Evolutionary conservation across 371 early-diverging fungal species (phyloP), one percentile per base, ranked within the genome.

Genomic region (Apophysomyces trapeziformis): DNA sequence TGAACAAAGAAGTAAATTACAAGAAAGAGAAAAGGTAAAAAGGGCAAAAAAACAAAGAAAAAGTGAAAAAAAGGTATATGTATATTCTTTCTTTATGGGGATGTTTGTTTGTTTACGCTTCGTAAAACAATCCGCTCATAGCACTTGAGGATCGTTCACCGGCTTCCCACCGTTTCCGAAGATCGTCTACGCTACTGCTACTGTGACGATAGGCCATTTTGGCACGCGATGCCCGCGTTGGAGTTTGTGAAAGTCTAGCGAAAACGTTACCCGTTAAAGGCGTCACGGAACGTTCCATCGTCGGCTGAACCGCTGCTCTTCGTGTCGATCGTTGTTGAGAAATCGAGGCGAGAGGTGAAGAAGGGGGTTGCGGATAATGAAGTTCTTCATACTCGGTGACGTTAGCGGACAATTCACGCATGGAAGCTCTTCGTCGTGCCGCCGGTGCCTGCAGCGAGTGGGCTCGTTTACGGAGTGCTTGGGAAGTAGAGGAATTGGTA

Each of bases 191-290:
- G 44, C 72, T 72, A 7, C 72, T 64, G 12, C 68, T 68, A 38
- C 72, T 72, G 44, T 72, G 66, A 12, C 72, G 68, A 14, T 62
- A 63, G 41, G 77, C 63, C 63, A 82, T 72, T 46, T 77, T 78
- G 16, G 82, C 82, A 26, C 75, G 76, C 1, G 82, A 82, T 18
- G 79, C 79, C 54, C 79, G 67, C 0, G 82, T 82, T 8, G 79
- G 79, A 5, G 77, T 79, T 58, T 78, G 82, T 8, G 82, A 66
- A 32, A 82, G 67, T 11, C 82, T 75, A 38, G 63, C 76, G 70
- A 82, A 82, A 0, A 82, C 79, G 47, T 79, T 82, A 13, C 71
- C 75, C 26, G 69, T 67, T 6, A 37, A 64, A 1, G 80, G 80
- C 9, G 80, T 80, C 7, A 60, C 58, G 35, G 64, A 50, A 38